Conservation (phyloP, 2,329 filamentous ascomycete genomes). For the Paramyrothecium roridum region DNA sequence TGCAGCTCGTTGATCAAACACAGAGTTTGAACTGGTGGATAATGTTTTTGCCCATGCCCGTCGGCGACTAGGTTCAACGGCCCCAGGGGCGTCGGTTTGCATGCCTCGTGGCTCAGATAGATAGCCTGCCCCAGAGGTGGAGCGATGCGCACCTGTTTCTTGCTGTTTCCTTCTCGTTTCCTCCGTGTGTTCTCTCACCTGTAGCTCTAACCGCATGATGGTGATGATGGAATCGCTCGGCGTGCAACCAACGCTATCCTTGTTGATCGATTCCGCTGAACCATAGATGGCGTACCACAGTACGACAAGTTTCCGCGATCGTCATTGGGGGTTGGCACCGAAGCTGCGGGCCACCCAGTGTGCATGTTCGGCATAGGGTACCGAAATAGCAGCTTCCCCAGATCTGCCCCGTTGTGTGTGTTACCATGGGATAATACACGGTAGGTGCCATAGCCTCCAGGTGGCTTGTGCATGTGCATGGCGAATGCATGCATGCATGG, state of each 20-base stretch:
- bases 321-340: not conserved
- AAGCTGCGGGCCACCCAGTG: not conserved
- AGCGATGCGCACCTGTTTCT: not conserved
- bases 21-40: not conserved
- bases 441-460: not conserved
- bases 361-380: not conserved
- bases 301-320: not conserved
- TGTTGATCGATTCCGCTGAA: too few relatives aligned
- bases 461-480: not conserved
- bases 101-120: not conserved
- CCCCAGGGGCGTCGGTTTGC: not conserved
- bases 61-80: not conserved
- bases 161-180: not conserved
- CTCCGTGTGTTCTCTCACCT: not conserved
- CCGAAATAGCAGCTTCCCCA: not conserved
- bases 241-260: too few relatives aligned
- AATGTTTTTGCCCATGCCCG: not conserved
- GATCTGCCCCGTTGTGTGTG: not conserved
- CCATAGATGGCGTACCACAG: not conserved
- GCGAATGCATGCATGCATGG: not conserved
- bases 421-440: not conserved
- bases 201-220: not conserved
- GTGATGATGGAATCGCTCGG: too few relatives aligned
- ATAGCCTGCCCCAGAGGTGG: not conserved
- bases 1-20: not conserved